These are phyloP conservation scores for Talaromyces sp. DNA, from an alignment of 2,329 filamentous ascomycete genomes.

Conservation along the genomic window DNA sequence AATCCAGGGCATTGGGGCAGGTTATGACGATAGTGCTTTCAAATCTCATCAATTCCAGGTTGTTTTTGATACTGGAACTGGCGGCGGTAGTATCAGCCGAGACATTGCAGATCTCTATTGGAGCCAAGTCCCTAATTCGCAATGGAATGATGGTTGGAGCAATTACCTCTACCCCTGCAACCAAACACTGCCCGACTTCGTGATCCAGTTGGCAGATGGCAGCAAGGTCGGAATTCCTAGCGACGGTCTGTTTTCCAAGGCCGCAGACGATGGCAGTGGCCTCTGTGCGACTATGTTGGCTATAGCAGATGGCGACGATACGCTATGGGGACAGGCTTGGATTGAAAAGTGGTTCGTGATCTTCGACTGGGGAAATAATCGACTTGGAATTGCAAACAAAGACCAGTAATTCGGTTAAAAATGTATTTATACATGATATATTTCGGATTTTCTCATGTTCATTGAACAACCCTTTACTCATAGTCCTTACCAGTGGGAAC, in stretches of 20 bases:
- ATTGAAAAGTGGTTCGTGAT: neutral
- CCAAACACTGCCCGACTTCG: neutral
- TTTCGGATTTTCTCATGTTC: neutral
- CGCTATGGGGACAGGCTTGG: neutral
- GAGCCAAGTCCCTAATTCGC: neutral
- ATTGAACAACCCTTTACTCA: neutral
- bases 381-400: neutral
- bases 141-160: neutral
- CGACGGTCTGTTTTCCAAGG: neutral
- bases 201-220: neutral
- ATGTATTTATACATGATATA: neutral
- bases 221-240: neutral
- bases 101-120: neutral
- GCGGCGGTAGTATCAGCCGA: neutral
- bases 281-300: neutral
- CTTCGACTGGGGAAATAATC: neutral
- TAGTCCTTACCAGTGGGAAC: neutral
- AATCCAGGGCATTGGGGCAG: neutral
- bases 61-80: neutral
- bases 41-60: neutral
- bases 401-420: neutral
- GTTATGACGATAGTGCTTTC: neutral
- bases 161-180: neutral
- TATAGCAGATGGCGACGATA: neutral
- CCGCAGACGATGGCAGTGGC: neutral